phyloP scores from a whole-genome alignment of 345 rosid genomes.

The Populus tremula region DNA sequence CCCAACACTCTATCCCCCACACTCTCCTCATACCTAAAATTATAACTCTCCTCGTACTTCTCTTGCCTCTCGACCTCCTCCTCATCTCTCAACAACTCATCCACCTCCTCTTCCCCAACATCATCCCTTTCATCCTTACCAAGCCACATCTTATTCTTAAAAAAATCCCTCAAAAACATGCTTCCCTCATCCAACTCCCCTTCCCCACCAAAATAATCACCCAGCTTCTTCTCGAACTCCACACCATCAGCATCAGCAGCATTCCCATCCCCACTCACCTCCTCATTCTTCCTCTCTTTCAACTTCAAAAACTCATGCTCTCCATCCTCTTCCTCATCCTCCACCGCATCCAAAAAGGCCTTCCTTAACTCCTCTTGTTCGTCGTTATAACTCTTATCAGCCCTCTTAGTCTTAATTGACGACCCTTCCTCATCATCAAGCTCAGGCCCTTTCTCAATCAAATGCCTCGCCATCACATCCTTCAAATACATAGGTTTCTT shows the following conservation, averaged over 20 bases:
- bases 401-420: not conserved
- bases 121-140: conserved; percentile 40
- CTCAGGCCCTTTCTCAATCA: conserved; percentile 73
- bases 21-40: conserved; percentile 65
- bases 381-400: conserved; percentile 46
- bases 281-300: conserved; percentile 34
- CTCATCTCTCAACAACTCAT: conserved; percentile 53
- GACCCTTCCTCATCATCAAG: conserved; percentile 23
- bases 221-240: conserved; percentile 46
- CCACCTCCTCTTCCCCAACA: conserved; percentile 31
- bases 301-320: conserved; percentile 44
- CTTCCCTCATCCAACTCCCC: conserved; percentile 44
- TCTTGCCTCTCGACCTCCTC: conserved; percentile 56
- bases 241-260: conserved; percentile 24
- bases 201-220: conserved; percentile 59
- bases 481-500: conserved; percentile 53
- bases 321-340: conserved; percentile 36
- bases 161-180: conserved; percentile 63
- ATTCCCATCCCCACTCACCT: conserved; percentile 15
- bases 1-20: conserved; percentile 67
- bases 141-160: conserved; percentile 70
- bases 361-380: conserved; percentile 58
- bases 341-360: conserved; percentile 54
- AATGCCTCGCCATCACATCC: conserved; percentile 65
- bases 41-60: conserved; percentile 45